phyloP scores from a whole-genome alignment of 768 basidiomycete genomes.

The Termitomyces sp. region DNA sequence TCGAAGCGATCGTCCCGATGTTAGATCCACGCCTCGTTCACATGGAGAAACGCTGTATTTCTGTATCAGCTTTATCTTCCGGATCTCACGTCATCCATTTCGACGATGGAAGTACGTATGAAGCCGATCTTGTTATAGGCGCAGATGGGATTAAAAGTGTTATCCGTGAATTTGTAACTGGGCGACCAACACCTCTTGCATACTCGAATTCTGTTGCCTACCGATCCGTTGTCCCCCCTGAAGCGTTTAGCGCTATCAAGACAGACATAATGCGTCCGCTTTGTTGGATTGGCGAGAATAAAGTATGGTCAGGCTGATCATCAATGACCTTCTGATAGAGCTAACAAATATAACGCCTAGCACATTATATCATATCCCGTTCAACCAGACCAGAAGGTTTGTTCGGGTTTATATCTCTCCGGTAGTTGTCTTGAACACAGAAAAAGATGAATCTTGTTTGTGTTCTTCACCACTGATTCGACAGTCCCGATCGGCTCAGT shows the following conservation, averaged over 20 bases:
- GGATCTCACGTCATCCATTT: constrained; percentile 35
- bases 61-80: constrained; percentile 21
- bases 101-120: constrained; percentile 40
- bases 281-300: constrained; percentile 41
- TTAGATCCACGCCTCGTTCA: constrained; percentile 36
- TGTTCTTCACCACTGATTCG: constrained; percentile 33
- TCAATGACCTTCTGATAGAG: background rate
- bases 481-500: constrained; percentile 21
- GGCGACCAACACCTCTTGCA: constrained; percentile 18
- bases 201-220: constrained; percentile 47
- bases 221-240: constrained; percentile 39
- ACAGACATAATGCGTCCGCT: constrained; percentile 32
- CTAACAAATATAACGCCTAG: constrained; percentile 20
- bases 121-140: constrained; percentile 45
- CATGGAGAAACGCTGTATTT: constrained; percentile 46
- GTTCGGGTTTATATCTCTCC: background rate
- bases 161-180: constrained; percentile 29
- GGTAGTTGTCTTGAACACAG: background rate
- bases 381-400: constrained; percentile 34
- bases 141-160: constrained; percentile 51
- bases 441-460: constrained; percentile 46
- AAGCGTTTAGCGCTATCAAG: constrained; percentile 32
- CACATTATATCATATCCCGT: constrained; percentile 52
- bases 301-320: constrained; percentile 19
- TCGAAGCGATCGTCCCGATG: constrained; percentile 40